Evolutionary conservation across 2,329 filamentous ascomycete species (phyloP), one percentile per base, ranked within the genome.

Genomic region (Stagonosporopsis cucurbitacearum): DNA sequence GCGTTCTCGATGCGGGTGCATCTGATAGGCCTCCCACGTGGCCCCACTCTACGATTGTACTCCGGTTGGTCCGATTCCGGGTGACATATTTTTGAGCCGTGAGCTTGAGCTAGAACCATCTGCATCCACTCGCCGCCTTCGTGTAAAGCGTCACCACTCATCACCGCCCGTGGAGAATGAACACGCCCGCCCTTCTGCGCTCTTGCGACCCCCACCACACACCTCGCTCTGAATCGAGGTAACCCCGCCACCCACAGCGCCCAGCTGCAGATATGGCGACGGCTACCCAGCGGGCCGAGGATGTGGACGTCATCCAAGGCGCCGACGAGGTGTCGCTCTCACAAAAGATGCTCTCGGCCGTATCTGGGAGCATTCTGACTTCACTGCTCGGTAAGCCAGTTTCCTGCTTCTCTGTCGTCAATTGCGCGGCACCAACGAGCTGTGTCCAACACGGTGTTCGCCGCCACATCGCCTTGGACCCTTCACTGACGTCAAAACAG

Each of bases 331-430:
- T 96, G 62, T 92, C 93, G 5, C 84, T 92, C 20, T 78, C 84
- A 12, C 94, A 98, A 79, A 95, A 94, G 80, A 99, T 99, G 95
- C 76, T 96, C 50, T 96, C 94, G 53, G 95, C 95, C 45, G 91
- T 94, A 63, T 89, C 89, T 50, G 95, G 95, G 57, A 98, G 93
- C 77, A 78, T 99, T 54, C 76, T 98, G 60, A 98, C 94, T 8
- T 95, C 92, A 19, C 77, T 98, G 23, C 84, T 98, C 37, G 91
- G 93, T 96, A 82, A 63, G 85, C 67, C 30, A 25, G 32, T 62
- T 37, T 39, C 25, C 33, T 13, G 1, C 8, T 12, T 32, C 4
- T 11, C 35, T 8, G 25, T 17, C 33, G 19, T 39, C n/a, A 8
- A n/a, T 19, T 37, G 48, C 37, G 37, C 43, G 33, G 23, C 36